phyloP scores from a whole-genome alignment of 2,329 filamentous ascomycete species.

The Berkeleyomyces rouxiae region DNA sequence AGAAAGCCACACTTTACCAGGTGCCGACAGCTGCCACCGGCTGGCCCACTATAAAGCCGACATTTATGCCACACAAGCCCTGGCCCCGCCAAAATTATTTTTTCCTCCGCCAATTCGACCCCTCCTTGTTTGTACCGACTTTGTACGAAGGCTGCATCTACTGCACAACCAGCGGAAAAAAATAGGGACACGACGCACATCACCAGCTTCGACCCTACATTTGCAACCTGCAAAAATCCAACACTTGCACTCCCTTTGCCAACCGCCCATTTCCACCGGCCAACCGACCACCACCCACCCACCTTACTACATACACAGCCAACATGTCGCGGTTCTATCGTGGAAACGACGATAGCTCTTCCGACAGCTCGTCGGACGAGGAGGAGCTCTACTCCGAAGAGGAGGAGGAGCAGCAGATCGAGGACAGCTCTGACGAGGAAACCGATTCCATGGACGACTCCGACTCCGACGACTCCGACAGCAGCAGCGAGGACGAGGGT shows the following conservation, averaged over 20 bases:
- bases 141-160: background rate
- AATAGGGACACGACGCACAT: conserved; percentile 12
- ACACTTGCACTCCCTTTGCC: background rate
- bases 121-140: conserved; percentile 7
- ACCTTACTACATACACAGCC: background rate
- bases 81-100: conserved; percentile 14
- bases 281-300: background rate
- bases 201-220: conserved; percentile 11
- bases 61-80: conserved; percentile 14
- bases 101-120: conserved; percentile 12
- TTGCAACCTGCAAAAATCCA: background rate
- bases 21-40: background rate
- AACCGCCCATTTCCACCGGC: background rate
- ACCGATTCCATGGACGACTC: conserved; percentile 36
- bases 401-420: conserved; percentile 40
- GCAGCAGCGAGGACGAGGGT: conserved; percentile 46
- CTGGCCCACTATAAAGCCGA: conserved; percentile 8
- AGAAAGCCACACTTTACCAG: background rate
- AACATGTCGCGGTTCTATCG: conserved; percentile 93
- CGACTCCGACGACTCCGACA: conserved; percentile 33
- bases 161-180: conserved; percentile 12
- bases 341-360: conserved; percentile 80
- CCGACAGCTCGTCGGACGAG: conserved; percentile 89
- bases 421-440: conserved; percentile 30
- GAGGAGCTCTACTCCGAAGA: conserved; percentile 80